phyloP scores from a whole-genome alignment of 139 green algal genomes.

The Marvania coccoides region DNA sequence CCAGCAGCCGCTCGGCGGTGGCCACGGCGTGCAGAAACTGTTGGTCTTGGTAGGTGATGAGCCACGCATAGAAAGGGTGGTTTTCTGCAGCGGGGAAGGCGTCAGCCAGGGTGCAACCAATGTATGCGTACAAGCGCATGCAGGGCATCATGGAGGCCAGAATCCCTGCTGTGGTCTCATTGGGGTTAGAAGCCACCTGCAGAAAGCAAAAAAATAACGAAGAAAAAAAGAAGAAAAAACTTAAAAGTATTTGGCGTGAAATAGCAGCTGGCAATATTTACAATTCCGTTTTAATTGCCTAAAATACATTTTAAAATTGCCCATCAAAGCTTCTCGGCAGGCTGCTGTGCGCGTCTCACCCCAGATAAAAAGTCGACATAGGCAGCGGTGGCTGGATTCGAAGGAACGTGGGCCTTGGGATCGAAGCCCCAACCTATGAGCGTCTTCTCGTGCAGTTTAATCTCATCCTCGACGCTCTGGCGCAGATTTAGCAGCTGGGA shows the following conservation, averaged over 20 bases:
- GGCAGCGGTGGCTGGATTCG: conserved; percentile 35
- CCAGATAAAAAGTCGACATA: conserved; percentile 62
- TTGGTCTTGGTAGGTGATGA: neutral
- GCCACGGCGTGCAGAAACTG: neutral
- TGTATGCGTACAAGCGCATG: conserved; percentile 62
- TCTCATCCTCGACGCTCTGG: conserved; percentile 48
- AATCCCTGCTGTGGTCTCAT: conserved; percentile 44
- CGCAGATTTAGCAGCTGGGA: conserved; percentile 21
- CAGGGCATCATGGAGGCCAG: conserved; percentile 69
- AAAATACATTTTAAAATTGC: neutral
- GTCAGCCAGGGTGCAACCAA: conserved; percentile 49
- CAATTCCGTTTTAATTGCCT: neutral
- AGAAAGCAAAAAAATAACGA: neutral
- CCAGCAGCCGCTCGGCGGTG: neutral
- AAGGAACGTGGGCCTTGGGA: conserved; percentile 7
- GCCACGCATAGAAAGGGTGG: neutral
- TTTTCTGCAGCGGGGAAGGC: neutral
- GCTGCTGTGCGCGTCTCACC: conserved; percentile 31
- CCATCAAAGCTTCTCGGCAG: neutral
- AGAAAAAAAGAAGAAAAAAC: neutral
- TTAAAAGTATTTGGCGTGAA: neutral
- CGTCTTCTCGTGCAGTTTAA: conserved; percentile 54
- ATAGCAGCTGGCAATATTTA: neutral
- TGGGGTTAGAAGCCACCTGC: neutral
- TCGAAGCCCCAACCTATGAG: conserved; percentile 50